A percentile compares a stretch with the other conserved stretches of the same genome.
These are phyloP conservation scores for Dichotomocladium elegans DNA, from an alignment of 371 early-diverging fungal genomes.

Conservation along the genomic window DNA sequence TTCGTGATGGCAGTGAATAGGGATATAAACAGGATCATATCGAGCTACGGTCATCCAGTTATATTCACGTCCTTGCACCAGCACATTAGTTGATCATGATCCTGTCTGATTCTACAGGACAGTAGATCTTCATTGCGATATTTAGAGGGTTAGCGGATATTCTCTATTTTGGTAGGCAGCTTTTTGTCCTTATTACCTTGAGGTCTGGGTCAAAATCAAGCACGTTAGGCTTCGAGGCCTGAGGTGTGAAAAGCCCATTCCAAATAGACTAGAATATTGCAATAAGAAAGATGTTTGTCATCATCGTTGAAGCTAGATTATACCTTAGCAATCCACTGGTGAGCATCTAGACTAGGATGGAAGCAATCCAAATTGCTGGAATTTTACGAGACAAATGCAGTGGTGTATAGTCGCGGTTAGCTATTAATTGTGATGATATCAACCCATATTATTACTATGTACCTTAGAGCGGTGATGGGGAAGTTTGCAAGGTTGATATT, in stretches of 20 bases:
- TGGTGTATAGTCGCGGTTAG: neutral
- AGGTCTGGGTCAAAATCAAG: neutral
- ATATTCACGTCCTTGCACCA: no score
- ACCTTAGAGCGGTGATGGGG: constrained; percentile 8
- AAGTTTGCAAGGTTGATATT: constrained; percentile 1
- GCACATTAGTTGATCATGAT: no score
- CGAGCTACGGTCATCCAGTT: no score
- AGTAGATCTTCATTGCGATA: neutral
- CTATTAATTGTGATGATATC: neutral
- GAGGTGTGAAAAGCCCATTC: constrained; percentile 4
- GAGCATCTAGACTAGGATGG: constrained; percentile 7
- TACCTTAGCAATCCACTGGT: constrained; percentile 8
- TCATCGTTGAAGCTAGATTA: no score
- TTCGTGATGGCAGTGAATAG: neutral
- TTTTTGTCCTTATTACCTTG: no score
- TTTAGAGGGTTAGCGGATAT: neutral
- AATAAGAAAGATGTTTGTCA: no score
- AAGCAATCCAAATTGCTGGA: constrained; percentile 11
- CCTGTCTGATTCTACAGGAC: no score
- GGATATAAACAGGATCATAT: neutral
- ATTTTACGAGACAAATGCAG: neutral
- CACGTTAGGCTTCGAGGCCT: neutral
- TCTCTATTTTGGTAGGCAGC: no score
- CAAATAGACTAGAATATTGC: constrained; percentile 1
- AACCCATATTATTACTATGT: neutral